These are phyloP conservation scores for peach (Prunus persica) DNA, from an alignment of 306 rosid species.

Conservation along the genomic window DNA sequence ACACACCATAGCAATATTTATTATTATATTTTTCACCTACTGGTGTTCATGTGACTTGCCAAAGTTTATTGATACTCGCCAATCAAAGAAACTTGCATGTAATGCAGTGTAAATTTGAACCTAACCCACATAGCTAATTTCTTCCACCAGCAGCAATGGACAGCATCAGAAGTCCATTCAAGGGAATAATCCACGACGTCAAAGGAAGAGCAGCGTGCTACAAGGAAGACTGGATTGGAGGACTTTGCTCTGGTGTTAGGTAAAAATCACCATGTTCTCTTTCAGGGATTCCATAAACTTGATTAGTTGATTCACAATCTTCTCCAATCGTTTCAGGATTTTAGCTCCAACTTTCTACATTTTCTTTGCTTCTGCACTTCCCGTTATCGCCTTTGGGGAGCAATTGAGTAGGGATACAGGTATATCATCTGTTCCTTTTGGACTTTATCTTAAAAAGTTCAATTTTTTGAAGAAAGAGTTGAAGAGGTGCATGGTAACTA, in stretches of 20 bases:
- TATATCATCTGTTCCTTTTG: constrained; percentile 7
- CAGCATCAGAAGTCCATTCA: constrained; percentile 38
- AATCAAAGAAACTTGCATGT: not conserved
- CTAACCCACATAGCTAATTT: not conserved
- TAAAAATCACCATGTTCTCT: constrained; percentile 12
- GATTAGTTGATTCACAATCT: constrained; percentile 3
- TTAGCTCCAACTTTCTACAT: constrained; percentile 90
- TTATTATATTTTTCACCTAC: not conserved
- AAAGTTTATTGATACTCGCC: not conserved
- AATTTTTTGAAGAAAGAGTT: too few relatives aligned
- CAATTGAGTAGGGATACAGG: constrained; percentile 82
- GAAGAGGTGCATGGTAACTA: too few relatives aligned
- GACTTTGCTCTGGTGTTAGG: constrained; percentile 59
- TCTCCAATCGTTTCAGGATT: constrained; percentile 40
- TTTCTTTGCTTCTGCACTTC: constrained; percentile 89
- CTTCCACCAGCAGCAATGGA: constrained; percentile 35
- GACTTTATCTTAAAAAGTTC: too few relatives aligned
- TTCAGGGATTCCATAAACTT: not conserved
- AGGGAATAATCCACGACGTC: constrained; percentile 63
- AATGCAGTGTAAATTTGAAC: not conserved
- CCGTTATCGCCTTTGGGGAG: constrained; percentile 89
- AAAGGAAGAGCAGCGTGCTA: constrained; percentile 74
- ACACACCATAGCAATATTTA: too few relatives aligned
- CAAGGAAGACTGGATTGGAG: constrained; percentile 69
- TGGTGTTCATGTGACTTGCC: constrained; percentile 1